Percentiles rank a stretch among this genome's conserved stretches.
Conservation (phyloP, 225 moss, liverwort and hornwort species). For the Bryoerythrophyllum caledonicum region DNA sequence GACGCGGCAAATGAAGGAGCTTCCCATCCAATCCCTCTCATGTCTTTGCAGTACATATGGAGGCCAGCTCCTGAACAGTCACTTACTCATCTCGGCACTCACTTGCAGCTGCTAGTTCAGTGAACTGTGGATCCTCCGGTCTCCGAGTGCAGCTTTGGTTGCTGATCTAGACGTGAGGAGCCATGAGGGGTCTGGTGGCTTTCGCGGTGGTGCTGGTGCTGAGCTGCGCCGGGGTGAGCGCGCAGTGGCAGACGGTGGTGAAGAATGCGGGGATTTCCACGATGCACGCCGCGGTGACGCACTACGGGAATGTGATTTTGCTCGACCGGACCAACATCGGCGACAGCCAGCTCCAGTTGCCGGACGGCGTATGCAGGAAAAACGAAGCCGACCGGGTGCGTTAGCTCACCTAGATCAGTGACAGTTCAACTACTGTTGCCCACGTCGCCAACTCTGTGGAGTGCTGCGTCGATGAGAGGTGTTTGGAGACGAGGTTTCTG, state of each 20-base stretch:
- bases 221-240: constrained; percentile 16
- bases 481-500: background rate
- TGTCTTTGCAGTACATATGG: no score
- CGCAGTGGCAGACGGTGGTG: constrained; percentile 50
- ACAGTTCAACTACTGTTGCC: no score
- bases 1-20: no score
- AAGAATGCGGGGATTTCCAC: constrained; percentile 44
- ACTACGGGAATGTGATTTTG: constrained; percentile 52
- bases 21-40: no score
- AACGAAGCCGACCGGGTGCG: constrained; percentile 49
- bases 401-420: background rate
- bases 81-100: no score
- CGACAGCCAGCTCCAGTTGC: constrained; percentile 38
- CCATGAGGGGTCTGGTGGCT: no score
- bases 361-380: constrained; percentile 42
- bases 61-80: no score
- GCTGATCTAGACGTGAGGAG: no score
- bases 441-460: background rate
- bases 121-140: no score
- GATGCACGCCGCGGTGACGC: constrained; percentile 57
- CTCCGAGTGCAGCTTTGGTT: no score
- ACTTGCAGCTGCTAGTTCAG: no score
- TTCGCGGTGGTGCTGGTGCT: constrained; percentile 16
- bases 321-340: constrained; percentile 64
- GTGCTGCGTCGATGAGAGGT: no score